Conservation (phyloP, 257 asterid species). For the Solanum raphanifolium region DNA sequence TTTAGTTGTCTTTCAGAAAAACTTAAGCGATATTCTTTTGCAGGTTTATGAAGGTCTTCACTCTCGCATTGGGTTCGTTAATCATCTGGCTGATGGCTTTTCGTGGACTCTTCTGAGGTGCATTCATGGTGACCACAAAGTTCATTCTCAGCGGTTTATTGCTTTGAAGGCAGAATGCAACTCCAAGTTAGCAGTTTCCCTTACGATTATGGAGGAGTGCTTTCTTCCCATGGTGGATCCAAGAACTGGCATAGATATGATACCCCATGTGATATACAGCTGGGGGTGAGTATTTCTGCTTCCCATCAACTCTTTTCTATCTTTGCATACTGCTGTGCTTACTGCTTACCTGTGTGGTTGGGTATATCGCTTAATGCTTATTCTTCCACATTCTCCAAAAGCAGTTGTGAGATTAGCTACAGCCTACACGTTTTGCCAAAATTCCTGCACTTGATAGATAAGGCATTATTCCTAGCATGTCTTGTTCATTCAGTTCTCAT, state of each 20-base stretch:
- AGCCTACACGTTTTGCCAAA: background rate
- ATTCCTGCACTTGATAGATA: background rate
- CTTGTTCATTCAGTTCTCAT: background rate
- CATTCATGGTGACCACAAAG: conserved; percentile 68
- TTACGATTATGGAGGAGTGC: conserved; percentile 95
- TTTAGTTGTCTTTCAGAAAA: background rate
- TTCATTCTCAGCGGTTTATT: conserved; percentile 46
- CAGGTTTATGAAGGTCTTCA: conserved; percentile 75
- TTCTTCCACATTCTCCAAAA: background rate
- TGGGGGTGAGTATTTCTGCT: conserved; percentile 63
- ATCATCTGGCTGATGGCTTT: conserved; percentile 51
- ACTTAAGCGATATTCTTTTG: conserved; percentile 2
- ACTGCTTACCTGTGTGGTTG: background rate
- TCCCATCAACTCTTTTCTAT: background rate
- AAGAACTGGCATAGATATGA: conserved; percentile 94
- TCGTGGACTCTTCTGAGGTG: conserved; percentile 84
- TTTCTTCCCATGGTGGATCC: conserved; percentile 95
- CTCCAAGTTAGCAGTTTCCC: conserved; percentile 92
- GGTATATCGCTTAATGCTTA: background rate
- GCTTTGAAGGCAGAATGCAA: conserved; percentile 90
- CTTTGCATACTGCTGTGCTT: background rate
- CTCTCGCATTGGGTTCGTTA: conserved; percentile 57
- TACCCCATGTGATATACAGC: conserved; percentile 91
- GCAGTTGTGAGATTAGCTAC: background rate
- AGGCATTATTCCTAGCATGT: background rate